Conservation (phyloP, 2,329 filamentous ascomycete species). For the Botrytis byssoidea region DNA sequence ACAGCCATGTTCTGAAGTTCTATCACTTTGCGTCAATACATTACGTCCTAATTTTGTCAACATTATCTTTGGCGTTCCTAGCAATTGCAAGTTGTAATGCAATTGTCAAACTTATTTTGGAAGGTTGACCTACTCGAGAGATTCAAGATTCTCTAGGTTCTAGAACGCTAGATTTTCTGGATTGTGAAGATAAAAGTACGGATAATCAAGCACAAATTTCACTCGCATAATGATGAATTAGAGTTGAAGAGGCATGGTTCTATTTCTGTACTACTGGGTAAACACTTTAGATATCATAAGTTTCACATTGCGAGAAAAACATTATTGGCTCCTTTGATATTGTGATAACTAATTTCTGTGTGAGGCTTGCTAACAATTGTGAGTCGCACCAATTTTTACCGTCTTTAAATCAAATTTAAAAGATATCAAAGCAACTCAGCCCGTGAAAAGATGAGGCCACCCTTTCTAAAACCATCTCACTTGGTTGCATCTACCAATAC, state of each 20-base stretch:
- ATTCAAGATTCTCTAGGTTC: background rate
- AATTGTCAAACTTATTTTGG: background rate
- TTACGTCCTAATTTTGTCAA: background rate
- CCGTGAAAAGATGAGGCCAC: background rate
- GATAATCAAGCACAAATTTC: background rate
- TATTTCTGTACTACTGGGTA: background rate
- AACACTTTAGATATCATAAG: fast-evolving
- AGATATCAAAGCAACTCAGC: background rate
- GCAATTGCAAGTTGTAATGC: background rate
- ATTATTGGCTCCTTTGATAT: background rate
- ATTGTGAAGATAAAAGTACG: fast-evolving
- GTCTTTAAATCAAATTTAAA: background rate
- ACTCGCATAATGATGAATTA: background rate
- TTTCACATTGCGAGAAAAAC: background rate
- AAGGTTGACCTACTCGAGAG: background rate
- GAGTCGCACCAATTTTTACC: no score
- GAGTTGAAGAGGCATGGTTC: fast-evolving
- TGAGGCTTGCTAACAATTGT: background rate
- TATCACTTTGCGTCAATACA: fast-evolving
- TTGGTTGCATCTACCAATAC: background rate
- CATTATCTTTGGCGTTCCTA: background rate
- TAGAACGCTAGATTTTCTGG: background rate
- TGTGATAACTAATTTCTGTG: background rate
- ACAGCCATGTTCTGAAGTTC: background rate
- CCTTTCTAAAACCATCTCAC: background rate